Evolutionary conservation across 805 yeast genomes (phyloP).

Genomic region (Yamadazyma akitaensis): DNA sequence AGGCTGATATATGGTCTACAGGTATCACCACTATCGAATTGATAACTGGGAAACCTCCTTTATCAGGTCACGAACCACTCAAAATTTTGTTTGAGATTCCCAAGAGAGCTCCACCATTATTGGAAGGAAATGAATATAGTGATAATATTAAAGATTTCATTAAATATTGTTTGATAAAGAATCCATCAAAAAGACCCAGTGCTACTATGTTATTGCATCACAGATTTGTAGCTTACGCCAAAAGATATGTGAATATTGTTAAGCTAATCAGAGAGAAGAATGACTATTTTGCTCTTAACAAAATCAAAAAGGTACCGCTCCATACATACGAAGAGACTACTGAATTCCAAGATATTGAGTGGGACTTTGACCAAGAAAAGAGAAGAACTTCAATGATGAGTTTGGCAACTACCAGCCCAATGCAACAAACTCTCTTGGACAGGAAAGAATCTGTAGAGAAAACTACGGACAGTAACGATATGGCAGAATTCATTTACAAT

Average conservation of each 20-base stretch:
- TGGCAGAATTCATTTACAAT: not conserved
- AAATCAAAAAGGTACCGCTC: slow-evolving; percentile 11
- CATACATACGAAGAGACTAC: slow-evolving; percentile 5
- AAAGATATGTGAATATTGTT: slow-evolving; percentile 25
- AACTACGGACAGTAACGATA: not conserved
- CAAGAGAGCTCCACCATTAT: slow-evolving; percentile 57
- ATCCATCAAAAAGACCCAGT: slow-evolving; percentile 62
- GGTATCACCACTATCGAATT: slow-evolving; percentile 92
- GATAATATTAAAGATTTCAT: slow-evolving; percentile 64
- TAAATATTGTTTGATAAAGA: slow-evolving; percentile 60
- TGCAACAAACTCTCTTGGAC: slow-evolving; percentile 10
- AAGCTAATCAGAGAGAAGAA: slow-evolving; percentile 42
- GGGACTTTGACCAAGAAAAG: slow-evolving; percentile 14
- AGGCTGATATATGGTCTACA: slow-evolving; percentile 93
- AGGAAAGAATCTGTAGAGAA: not conserved
- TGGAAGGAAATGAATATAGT: slow-evolving; percentile 43
- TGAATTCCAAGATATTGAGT: slow-evolving; percentile 7
- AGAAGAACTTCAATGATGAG: not conserved
- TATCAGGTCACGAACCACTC: slow-evolving; percentile 69
- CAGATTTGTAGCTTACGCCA: slow-evolving; percentile 44
- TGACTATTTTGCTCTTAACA: slow-evolving; percentile 25
- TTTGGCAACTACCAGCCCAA: slow-evolving; percentile 6
- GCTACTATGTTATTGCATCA: slow-evolving; percentile 54
- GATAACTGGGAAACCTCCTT: slow-evolving; percentile 79
- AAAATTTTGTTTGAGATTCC: slow-evolving; percentile 73